Conservation (phyloP, 1,284 basidiomycete genomes). For the Cryptococcus hybrid region DNA sequence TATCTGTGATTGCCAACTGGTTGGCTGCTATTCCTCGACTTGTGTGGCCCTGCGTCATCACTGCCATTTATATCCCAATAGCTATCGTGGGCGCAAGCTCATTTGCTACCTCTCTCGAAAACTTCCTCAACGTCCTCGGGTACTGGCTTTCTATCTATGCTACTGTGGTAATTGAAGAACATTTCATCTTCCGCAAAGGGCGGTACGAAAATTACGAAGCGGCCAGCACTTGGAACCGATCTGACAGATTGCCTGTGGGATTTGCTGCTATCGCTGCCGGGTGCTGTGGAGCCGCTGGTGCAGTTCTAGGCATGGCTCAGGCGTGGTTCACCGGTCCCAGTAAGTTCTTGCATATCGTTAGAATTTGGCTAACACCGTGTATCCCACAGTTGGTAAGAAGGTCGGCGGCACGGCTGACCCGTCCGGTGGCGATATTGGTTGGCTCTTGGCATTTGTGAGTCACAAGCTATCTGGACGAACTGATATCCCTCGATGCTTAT, state of each 20-base stretch:
- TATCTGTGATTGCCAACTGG: slow-evolving; percentile 40
- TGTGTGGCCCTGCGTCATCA: slow-evolving; percentile 46
- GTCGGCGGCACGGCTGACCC: slow-evolving; percentile 21
- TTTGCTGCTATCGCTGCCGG: slow-evolving; percentile 24
- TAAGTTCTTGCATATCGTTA: slow-evolving; percentile 36
- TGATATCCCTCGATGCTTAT: not conserved
- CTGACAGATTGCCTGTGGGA: slow-evolving; percentile 26
- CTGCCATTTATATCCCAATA: slow-evolving; percentile 35
- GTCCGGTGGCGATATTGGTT: slow-evolving; percentile 38
- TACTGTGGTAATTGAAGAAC: slow-evolving; percentile 45
- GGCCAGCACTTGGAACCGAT: slow-evolving; percentile 37
- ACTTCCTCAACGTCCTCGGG: slow-evolving; percentile 38
- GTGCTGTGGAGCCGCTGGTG: slow-evolving; percentile 28
- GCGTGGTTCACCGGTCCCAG: slow-evolving; percentile 40
- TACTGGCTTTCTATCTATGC: slow-evolving; percentile 50
- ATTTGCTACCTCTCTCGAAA: slow-evolving; percentile 41
- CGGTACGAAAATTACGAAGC: slow-evolving; percentile 39
- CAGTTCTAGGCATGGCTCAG: slow-evolving; percentile 43
- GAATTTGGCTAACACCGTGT: not conserved
- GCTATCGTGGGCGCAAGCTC: slow-evolving; percentile 45
- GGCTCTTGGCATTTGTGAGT: slow-evolving; percentile 10
- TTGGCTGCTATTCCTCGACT: slow-evolving; percentile 46
- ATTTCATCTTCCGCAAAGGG: slow-evolving; percentile 48
- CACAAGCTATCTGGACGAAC: not conserved
- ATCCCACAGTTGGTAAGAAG: slow-evolving; percentile 14